phyloP scores from a whole-genome alignment of 495 filamentous ascomycete species.

The Astrothelium subdiscretum region DNA sequence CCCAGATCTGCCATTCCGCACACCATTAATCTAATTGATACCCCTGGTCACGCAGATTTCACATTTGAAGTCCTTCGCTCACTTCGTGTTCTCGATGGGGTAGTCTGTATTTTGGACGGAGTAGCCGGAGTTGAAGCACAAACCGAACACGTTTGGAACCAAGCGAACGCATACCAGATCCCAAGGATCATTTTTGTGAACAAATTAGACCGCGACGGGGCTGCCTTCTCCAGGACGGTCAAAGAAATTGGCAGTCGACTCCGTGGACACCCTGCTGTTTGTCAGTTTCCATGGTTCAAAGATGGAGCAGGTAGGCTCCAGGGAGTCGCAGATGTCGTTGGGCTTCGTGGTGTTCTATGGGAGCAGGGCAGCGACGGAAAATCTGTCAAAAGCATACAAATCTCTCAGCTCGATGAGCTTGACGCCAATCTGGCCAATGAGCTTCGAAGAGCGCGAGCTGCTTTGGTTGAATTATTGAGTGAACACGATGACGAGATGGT shows the following conservation, averaged over 20 bases:
- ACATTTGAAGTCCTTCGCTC: constrained; percentile 95
- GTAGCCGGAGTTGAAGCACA: constrained; percentile 97
- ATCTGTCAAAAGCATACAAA: constrained; percentile 37
- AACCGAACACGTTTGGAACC: constrained; percentile 93
- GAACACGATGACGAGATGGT: constrained; percentile 81
- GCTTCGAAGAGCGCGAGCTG: constrained; percentile 60
- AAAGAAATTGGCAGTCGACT: constrained; percentile 73
- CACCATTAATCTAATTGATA: constrained; percentile 91
- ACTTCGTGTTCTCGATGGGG: constrained; percentile 84
- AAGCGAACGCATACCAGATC: constrained; percentile 74
- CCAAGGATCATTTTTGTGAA: constrained; percentile 86
- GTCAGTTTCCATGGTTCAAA: constrained; percentile 89
- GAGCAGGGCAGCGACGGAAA: constrained; percentile 59
- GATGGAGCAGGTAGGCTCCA: constrained; percentile 58
- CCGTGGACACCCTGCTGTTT: constrained; percentile 75
- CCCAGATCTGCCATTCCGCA: constrained; percentile 29
- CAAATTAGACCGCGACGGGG: constrained; percentile 91
- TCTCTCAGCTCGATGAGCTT: constrained; percentile 40
- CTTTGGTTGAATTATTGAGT: constrained; percentile 70
- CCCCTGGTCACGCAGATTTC: constrained; percentile 95
- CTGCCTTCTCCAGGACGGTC: constrained; percentile 76
- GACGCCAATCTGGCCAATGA: constrained; percentile 51
- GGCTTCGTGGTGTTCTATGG: constrained; percentile 39
- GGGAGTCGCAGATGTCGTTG: constrained; percentile 75
- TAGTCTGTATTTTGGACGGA: constrained; percentile 89